Evolutionary conservation across 2,329 filamentous ascomycete species (phyloP), one percentile per base, ranked within the genome.

Genomic region (Phialemonium atrogriseum): DNA sequence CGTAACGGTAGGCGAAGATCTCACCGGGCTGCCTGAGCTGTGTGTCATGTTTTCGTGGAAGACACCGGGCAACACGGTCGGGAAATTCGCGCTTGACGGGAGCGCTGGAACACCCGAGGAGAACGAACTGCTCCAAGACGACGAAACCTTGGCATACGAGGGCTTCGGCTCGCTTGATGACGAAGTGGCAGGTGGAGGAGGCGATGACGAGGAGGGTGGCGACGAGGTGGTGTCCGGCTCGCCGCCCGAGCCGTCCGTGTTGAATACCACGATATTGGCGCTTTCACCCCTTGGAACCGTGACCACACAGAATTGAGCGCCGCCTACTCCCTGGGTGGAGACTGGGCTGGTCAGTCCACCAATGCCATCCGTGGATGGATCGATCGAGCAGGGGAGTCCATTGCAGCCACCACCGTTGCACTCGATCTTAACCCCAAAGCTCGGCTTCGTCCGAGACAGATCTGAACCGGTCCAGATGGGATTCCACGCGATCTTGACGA

Each of bases 401-500:
- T 77, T 77, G 62, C 84, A 89, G 35, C 67, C 60, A 15, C 66
- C 69, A 19, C 69, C 67, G 6, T 70, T 67, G 51, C 84, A 89
- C 48, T 78, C 73, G 43, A 89, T 76, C 52, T 74, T 74, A 33
- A 87, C 54, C 41, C 81, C 82, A 43, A 73, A 88, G 5, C 60
- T 66, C 6, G 83, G 82, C 41, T 70, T 68, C 13, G 60, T 67
- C 41, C 66, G 59, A 27, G 65, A 64, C 48, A 84, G 58, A 12
- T 64, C 30, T 41, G 72, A 58, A 46, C 66, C 47, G 44, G 77
- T 66, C 56, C 75, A 88, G 39, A 84, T 80, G 15, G 84, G 84
- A 55, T 88, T 88, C 69, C 77, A 82, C 33, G 77, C 82, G 32
- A 88, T 64, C 61, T 85, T 87, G 45, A 85, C 68, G 50, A 72